Evolutionary conservation across 305 asterid genomes (phyloP).

Genomic region (Solanum aculeatissimum): DNA sequence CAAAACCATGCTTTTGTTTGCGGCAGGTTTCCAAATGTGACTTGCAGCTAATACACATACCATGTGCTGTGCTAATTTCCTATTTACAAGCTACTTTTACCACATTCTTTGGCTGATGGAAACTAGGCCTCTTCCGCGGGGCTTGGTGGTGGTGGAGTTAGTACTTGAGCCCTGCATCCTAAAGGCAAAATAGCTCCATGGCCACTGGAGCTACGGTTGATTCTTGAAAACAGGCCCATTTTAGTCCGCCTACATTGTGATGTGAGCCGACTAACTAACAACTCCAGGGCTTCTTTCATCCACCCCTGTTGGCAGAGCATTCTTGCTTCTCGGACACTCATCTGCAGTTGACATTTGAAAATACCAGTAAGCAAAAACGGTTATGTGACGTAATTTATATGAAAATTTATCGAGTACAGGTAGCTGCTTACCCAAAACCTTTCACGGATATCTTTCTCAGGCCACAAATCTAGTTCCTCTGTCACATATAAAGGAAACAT

Average conservation of each 20-base stretch:
- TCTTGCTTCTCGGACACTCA: constrained; percentile 70
- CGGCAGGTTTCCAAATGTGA: neutral
- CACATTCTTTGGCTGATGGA: neutral
- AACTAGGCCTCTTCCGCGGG: constrained; percentile 5
- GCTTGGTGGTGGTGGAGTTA: neutral
- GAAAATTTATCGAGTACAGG: neutral
- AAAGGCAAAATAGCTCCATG: neutral
- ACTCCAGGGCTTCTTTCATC: constrained; percentile 85
- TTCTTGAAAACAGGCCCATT: neutral
- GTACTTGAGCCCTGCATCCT: constrained; percentile 3
- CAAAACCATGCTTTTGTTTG: neutral
- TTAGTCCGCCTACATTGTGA: constrained; percentile 5
- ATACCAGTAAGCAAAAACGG: neutral
- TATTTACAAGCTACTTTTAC: neutral
- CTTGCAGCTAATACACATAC: neutral
- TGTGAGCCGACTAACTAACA: constrained; percentile 34
- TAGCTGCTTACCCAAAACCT: constrained; percentile 52
- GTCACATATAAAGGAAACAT: constrained; percentile 74
- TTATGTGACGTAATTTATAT: neutral
- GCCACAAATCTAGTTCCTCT: constrained; percentile 76
- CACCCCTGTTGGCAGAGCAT: constrained; percentile 59
- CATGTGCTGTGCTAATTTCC: neutral
- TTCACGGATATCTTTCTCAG: constrained; percentile 76
- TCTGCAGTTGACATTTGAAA: constrained; percentile 16
- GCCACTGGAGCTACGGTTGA: neutral